Conservation (phyloP, 1,284 basidiomycete species). For the Sphaerobolus stellatus region DNA sequence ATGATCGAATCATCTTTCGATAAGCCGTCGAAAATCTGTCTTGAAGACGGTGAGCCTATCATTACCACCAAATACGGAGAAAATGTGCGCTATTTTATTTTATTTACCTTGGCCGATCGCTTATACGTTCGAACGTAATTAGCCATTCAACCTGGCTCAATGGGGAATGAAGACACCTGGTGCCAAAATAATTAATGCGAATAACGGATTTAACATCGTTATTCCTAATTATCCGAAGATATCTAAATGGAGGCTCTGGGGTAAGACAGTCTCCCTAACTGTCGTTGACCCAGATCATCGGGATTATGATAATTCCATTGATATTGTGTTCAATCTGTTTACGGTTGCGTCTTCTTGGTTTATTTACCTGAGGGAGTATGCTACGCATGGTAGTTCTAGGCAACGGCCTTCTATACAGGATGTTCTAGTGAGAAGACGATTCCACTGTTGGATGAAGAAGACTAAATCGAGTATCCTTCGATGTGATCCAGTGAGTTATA, state of each 20-base stretch:
- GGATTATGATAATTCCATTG: too few relatives aligned
- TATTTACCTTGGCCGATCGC: background rate
- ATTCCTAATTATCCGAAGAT: background rate
- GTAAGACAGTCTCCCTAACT: background rate
- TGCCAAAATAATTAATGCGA: background rate
- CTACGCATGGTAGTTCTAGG: background rate
- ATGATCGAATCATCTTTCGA: background rate
- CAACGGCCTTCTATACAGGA: too few relatives aligned
- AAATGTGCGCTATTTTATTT: background rate
- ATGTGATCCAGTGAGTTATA: too few relatives aligned
- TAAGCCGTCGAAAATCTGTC: background rate
- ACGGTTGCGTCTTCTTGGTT: background rate
- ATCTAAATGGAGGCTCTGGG: background rate
- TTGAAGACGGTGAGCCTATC: background rate
- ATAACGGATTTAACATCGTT: background rate
- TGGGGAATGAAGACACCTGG: background rate
- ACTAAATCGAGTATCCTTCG: too few relatives aligned
- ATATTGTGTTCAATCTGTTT: too few relatives aligned
- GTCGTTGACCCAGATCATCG: background rate
- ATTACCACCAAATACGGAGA: background rate
- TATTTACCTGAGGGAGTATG: background rate
- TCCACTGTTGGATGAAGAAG: too few relatives aligned
- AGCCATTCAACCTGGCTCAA: background rate
- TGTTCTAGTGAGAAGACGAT: too few relatives aligned
- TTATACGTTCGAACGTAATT: background rate